A percentile compares a stretch with the other conserved stretches of the same genome.
Evolutionary conservation across 2,329 filamentous ascomycete species (phyloP).

Genomic region (Cytospora leucostoma): DNA sequence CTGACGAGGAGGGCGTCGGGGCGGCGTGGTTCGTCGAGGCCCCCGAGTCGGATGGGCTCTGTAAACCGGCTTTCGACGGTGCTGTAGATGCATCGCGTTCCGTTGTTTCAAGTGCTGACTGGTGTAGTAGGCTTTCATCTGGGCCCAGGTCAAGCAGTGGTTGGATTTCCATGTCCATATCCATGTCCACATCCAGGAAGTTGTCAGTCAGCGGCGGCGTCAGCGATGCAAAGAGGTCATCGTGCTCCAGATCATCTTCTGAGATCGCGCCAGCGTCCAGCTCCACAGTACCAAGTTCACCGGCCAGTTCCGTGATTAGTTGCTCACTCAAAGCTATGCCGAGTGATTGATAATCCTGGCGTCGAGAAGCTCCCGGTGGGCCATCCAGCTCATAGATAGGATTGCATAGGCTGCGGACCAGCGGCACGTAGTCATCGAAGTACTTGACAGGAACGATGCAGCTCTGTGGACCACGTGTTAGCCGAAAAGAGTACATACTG

Average conservation of each 20-base stretch:
- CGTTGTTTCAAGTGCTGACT: slow-evolving; percentile 7
- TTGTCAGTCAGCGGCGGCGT: slow-evolving; percentile 19
- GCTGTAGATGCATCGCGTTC: slow-evolving; percentile 6
- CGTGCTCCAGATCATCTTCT: slow-evolving; percentile 17
- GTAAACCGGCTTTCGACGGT: slow-evolving; percentile 6
- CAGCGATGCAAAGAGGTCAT: slow-evolving; percentile 14
- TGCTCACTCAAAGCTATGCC: slow-evolving; percentile 44
- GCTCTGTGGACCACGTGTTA: slow-evolving; percentile 35
- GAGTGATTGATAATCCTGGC: slow-evolving; percentile 45
- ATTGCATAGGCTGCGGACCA: slow-evolving; percentile 46
- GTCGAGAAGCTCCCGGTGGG: slow-evolving; percentile 34
- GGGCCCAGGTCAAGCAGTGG: slow-evolving; percentile 9
- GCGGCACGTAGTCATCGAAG: slow-evolving; percentile 45
- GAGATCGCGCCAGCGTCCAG: slow-evolving; percentile 15
- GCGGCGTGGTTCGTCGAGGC: slow-evolving; percentile 5
- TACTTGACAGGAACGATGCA: slow-evolving; percentile 40
- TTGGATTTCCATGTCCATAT: slow-evolving; percentile 17
- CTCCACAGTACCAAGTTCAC: slow-evolving; percentile 29
- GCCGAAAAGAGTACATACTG: neutral
- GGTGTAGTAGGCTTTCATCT: too few relatives aligned
- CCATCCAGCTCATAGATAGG: slow-evolving; percentile 44
- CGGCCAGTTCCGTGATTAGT: slow-evolving; percentile 39
- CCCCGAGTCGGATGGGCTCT: slow-evolving; percentile 8
- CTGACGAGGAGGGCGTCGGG: slow-evolving; percentile 4
- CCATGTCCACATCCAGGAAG: slow-evolving; percentile 20